These are phyloP conservation scores for Phoma sp. DNA, from an alignment of 2,329 filamentous ascomycete species.

Conservation along the genomic window DNA sequence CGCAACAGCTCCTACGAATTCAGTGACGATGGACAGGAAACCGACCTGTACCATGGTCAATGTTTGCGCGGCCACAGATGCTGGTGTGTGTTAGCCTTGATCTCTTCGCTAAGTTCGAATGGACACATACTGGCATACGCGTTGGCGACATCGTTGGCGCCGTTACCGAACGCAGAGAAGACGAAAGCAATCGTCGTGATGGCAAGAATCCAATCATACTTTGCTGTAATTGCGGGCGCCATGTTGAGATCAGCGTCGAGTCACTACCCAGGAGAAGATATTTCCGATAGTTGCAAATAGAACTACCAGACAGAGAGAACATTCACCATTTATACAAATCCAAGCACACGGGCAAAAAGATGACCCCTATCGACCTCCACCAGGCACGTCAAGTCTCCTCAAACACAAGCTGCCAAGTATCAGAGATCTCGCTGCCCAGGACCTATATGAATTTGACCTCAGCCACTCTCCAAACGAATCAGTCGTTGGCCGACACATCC, in stretches of 20 bases:
- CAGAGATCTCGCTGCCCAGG: slow-evolving; percentile 7
- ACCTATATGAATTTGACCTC: neutral
- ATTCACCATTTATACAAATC: no score
- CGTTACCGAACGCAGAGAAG: slow-evolving; percentile 46
- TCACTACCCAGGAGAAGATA: neutral
- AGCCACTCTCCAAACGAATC: neutral
- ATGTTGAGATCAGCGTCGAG: slow-evolving; percentile 14
- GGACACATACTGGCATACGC: slow-evolving; percentile 54
- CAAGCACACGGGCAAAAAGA: no score
- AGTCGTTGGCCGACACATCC: slow-evolving; percentile 13
- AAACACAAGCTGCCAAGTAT: slow-evolving; percentile 15
- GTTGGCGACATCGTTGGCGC: slow-evolving; percentile 62
- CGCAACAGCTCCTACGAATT: slow-evolving; percentile 60
- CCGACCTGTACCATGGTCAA: slow-evolving; percentile 61
- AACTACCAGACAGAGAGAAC: no score
- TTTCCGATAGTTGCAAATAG: neutral
- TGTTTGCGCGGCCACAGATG: slow-evolving; percentile 56
- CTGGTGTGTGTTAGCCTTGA: slow-evolving; percentile 13
- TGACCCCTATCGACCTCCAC: no score
- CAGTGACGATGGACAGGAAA: slow-evolving; percentile 56
- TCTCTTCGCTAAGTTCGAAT: neutral
- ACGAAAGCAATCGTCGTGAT: slow-evolving; percentile 49
- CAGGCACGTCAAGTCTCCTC: no score
- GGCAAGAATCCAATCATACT: slow-evolving; percentile 51
- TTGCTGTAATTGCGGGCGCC: slow-evolving; percentile 30